phyloP scores from a whole-genome alignment of 2,329 filamentous ascomycete species.

The Phaeoacremonium minimum region DNA sequence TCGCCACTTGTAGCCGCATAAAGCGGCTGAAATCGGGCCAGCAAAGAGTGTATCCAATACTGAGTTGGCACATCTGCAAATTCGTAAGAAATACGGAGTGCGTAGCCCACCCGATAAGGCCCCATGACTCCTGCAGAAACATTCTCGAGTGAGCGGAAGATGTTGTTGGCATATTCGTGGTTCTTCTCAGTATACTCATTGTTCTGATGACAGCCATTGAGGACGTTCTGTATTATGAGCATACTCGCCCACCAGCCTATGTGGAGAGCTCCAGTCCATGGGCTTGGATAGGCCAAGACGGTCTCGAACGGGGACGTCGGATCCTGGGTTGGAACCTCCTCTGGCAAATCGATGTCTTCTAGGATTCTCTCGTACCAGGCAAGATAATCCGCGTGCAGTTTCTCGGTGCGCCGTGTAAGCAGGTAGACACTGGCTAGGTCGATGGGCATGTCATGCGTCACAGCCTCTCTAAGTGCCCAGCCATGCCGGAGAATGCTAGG shows the following conservation, averaged over 20 bases:
- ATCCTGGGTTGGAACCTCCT: conserved; percentile 21
- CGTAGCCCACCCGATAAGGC: conserved; percentile 30
- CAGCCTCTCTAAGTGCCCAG: conserved; percentile 24
- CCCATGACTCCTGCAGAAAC: conserved; percentile 31
- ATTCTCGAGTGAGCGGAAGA: conserved; percentile 31
- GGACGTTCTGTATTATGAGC: conserved; percentile 31
- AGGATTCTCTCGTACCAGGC: conserved; percentile 25
- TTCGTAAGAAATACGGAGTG: conserved; percentile 32
- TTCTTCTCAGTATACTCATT: conserved; percentile 20
- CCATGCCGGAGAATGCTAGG: conserved; percentile 25
- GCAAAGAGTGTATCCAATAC: conserved; percentile 24
- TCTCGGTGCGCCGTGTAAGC: conserved; percentile 19
- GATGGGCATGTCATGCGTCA: conserved; percentile 18
- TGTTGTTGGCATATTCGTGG: conserved; percentile 20
- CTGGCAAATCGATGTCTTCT: conserved; percentile 16
- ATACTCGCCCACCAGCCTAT: conserved; percentile 32
- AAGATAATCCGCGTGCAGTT: conserved; percentile 21
- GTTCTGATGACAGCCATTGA: conserved; percentile 24
- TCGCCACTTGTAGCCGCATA: conserved; percentile 26
- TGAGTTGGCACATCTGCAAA: conserved; percentile 27
- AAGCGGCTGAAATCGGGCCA: conserved; percentile 22
- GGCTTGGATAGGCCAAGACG: conserved; percentile 22
- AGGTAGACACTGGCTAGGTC: conserved; percentile 19
- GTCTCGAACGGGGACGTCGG: conserved; percentile 24
- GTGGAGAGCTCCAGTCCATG: conserved; percentile 28